Evolutionary conservation across 2,329 filamentous ascomycete species (phyloP), one percentile per base, ranked within the genome.

Genomic region (Hymenoscyphus occultus): DNA sequence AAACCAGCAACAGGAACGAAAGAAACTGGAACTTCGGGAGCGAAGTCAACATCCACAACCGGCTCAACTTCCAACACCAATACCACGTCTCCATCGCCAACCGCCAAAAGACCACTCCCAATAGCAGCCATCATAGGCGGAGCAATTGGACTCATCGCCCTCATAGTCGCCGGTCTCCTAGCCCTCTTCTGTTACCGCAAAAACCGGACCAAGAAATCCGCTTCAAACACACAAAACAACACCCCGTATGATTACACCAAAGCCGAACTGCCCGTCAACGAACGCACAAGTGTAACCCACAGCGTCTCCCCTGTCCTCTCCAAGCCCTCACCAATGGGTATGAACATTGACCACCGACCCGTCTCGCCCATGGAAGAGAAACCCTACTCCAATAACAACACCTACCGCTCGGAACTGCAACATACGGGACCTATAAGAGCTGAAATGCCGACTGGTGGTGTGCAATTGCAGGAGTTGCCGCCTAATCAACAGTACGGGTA

Each of bases 51-150:
- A 9, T 63, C 60, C 7, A 28, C 5, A 22, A n/a, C 22, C 22
- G 45, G 7, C 10, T n/a, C 59, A 5, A 39, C 6, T n/a, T 62
- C 65, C 4, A 31, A 13, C 35, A 56, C 48, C 10, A 42, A 19
- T 10, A 32, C 40, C 31, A 31, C 48, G 2, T 13, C 51, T 1
- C 42, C 51, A 32, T n/a, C 42, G 22, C n/a, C 14, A 39, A 65
- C 42, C 4, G 58, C 57, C 1, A 54, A 54, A 10, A 32, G 19
- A 56, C 40, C 54, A 1, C 22, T 66, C 4, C 68, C 66, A 1
- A 65, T 68, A 7, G 63, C 57, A 19, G 62, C 68, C 2, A 70
- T 70, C 10, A 59, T 62, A 9, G 68, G 68, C 9, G 66, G 58
- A 1, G 58, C 51, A 12, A 63, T 39, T 10, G 68, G 68, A 0